Base-by-base conservation (phyloP, 2,329 filamentous ascomycete species). In the Aspergillus phoenicis region DNA sequence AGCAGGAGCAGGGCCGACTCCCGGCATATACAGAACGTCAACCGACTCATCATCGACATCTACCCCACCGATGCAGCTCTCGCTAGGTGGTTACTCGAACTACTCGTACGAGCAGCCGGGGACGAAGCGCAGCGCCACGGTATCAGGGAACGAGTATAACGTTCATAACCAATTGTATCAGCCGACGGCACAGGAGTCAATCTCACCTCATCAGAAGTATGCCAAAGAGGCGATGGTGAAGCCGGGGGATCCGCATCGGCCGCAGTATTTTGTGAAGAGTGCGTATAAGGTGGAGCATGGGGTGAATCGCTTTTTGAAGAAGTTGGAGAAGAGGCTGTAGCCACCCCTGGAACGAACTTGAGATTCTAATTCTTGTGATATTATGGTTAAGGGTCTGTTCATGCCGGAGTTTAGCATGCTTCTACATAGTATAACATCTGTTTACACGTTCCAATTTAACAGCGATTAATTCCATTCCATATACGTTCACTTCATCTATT, bases 121-220 rank as follows among this genome's bases (percentile, higher is more conserved):
- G 22, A 63, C 71, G 22, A 63, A 64, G 24, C 64, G 66, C 55
- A 52, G 24, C 33, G 20, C 52, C 63, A 53, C 61, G 61, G n/a
- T 52, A 17, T 63, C 63, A 45, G 61, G 56, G 62, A 74, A 65
- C 13, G 75, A 75, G 39, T 82, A 81, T 59, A 75, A 78, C 61
- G 68, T 82, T 8, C 81, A 83, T 66, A 75, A 68, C 43, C 81
- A 82, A 62, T 66, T 81, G 13, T 82, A 82, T 60, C 69, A 77
- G 52, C 80, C 80, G 1, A 81, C 80, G 0, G 77, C 80, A 56
- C 70, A 70, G 15, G 80, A 82, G 62, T 73, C 73, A 11, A 66
- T 66, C 5, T 71, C 71, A 1, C 73, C 76, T 49, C 70, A 73
- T 24, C 73, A 79, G 43, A 75, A 74, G 55, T 65, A 73, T 52